phyloP scores from a whole-genome alignment of 1,284 basidiomycete genomes.

The Mycocalia duriaeana region DNA sequence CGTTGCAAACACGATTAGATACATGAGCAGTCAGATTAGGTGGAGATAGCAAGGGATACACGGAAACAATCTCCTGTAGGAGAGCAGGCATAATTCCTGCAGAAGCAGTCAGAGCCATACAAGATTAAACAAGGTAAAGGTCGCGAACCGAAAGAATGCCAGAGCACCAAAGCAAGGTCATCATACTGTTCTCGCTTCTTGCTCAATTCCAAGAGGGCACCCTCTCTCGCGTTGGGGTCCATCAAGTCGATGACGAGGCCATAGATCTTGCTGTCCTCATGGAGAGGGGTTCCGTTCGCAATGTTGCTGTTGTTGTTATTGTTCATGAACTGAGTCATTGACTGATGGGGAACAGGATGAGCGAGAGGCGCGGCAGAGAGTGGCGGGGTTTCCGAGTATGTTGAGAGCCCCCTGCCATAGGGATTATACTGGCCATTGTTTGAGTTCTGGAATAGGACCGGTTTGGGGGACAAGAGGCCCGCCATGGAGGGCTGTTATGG shows the following conservation, averaged over 20 bases:
- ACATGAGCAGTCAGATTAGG: conserved; percentile 97
- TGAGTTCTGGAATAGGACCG: conserved; percentile 58
- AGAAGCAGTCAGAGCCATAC: background rate
- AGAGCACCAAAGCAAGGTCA: conserved; percentile 94
- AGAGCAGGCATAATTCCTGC: conserved; percentile 99
- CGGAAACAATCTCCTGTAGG: conserved; percentile 96
- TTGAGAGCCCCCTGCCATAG: conserved; percentile 39
- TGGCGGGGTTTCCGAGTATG: conserved; percentile 50
- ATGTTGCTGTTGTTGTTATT: conserved; percentile 6
- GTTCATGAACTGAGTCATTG: conserved; percentile 30
- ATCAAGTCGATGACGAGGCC: conserved; percentile 77
- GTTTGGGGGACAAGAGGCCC: conserved; percentile 53
- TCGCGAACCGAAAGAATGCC: conserved; percentile 94
- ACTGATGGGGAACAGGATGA: conserved; percentile 49
- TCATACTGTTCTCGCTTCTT: conserved; percentile 99
- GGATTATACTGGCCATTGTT: conserved; percentile 43
- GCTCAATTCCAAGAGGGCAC: conserved; percentile 89
- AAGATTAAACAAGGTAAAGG: background rate
- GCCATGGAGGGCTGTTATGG: no score
- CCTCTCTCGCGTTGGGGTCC: conserved; percentile 78
- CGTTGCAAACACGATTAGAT: conserved; percentile 99
- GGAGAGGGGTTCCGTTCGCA: conserved; percentile 25
- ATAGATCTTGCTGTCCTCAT: conserved; percentile 81
- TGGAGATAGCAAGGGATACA: conserved; percentile 94
- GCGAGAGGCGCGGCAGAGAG: conserved; percentile 35